Base-by-base conservation (phyloP, 2,329 filamentous ascomycete species). In the Dactylellina sp. region DNA sequence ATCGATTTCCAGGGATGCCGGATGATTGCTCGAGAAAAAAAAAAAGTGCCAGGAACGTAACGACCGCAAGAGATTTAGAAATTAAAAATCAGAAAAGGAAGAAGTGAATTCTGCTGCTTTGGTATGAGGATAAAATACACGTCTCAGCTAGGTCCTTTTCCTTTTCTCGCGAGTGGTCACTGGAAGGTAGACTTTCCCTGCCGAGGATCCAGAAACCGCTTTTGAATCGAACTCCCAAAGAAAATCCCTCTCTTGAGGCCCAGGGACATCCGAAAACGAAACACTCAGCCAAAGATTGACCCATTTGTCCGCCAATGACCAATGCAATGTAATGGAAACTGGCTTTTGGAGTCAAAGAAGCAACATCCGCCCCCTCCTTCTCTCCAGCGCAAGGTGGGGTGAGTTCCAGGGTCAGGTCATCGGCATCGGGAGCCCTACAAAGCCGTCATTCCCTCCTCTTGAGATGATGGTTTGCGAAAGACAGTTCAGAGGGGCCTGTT, bases 271-370 rank as follows among this genome's bases (percentile, higher is more conserved):
- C 52, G 46, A 60, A n/a, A 56, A 59, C 68, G 68, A 72, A 72
- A 72, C 68, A 64, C 68, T 72, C 68, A 62, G 16, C n/a, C 40
- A 55, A 46, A 22, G 22, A 42, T 24, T 40, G n/a, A 6, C 42
- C 63, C 63, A 22, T 65, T 64, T 44, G 68, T 72, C 59, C 68
- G 59, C 60, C 50, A 63, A 71, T n/a, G n/a, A n/a, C n/a, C n/a
- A 32, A 32, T 32, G n/a, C n/a, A n/a, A n/a, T 32, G 28, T 12
- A 18, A 52, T 52, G 28, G 16, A 37, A 32, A 39, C 28, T 32
- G 9, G 28, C 28, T 32, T 32, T 32, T 32, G 28, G 28, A 9
- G 28, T 32, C 28, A 57, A 44, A 49, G 35, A 59, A 47, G 28
- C 37, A 60, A 49, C 24, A 42, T 44, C n/a, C n/a, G n/a, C n/a